Conservation (phyloP, 2,329 filamentous ascomycete species). For the Lachnellula cervina region DNA sequence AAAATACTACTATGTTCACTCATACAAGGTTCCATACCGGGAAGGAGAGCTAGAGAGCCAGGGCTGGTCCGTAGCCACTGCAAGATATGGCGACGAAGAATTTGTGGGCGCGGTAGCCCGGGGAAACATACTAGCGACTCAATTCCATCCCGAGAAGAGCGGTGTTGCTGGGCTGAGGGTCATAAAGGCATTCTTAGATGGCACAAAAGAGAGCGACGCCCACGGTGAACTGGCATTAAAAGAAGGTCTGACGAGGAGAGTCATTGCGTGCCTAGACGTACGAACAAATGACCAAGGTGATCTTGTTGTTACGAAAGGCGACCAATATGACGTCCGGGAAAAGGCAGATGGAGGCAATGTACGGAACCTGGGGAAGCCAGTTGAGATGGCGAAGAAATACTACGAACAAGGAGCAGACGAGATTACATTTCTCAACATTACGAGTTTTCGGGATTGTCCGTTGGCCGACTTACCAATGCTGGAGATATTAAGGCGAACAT, state of each 20-base stretch:
- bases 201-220: conserved; percentile 44
- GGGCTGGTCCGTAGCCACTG: conserved; percentile 91
- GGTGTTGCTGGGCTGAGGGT: conserved; percentile 82
- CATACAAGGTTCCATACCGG: conserved; percentile 77
- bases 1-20: conserved; percentile 99
- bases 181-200: conserved; percentile 80
- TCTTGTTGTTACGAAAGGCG: conserved; percentile 94
- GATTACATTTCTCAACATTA: conserved; percentile 97
- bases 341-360: conserved; percentile 66
- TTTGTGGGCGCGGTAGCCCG: conserved; percentile 88
- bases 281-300: conserved; percentile 91
- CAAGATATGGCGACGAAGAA: conserved; percentile 77
- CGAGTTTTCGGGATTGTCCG: conserved; percentile 92
- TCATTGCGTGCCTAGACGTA: conserved; percentile 96
- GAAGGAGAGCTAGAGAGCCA: conserved; percentile 68
- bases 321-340: conserved; percentile 97
- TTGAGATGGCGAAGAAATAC: conserved; percentile 89
- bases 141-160: conserved; percentile 98
- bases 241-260: conserved; percentile 80
- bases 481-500: conserved; percentile 80
- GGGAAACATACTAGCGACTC: conserved; percentile 82
- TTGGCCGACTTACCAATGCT: conserved; percentile 93
- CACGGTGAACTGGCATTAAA: conserved; percentile 26
- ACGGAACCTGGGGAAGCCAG: conserved; percentile 92
- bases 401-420: conserved; percentile 97